A percentile compares a stretch with the other conserved stretches of the same genome.
phyloP scores from a whole-genome alignment of 2,329 filamentous ascomycete genomes.

The Beauveria sp. region DNA sequence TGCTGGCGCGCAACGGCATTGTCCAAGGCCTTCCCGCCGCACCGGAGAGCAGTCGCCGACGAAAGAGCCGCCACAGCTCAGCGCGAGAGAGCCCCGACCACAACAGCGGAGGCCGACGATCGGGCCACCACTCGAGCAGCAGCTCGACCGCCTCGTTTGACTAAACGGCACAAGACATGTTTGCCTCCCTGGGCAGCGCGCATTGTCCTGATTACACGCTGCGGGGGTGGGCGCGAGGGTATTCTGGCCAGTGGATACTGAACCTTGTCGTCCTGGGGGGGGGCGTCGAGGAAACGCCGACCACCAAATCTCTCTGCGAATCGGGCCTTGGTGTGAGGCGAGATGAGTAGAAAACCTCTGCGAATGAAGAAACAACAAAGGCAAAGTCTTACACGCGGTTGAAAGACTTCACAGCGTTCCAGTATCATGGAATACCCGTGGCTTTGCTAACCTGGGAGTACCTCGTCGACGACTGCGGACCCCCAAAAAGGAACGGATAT shows the following conservation, averaged over 20 bases:
- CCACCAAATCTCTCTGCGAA: neutral
- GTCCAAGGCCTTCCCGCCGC: conserved; percentile 57
- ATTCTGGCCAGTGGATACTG: neutral
- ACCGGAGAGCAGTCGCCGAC: conserved; percentile 40
- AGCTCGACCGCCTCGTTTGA: conserved; percentile 55
- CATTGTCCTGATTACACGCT: neutral
- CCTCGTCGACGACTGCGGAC: neutral
- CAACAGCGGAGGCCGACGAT: conserved; percentile 35
- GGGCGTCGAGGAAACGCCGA: neutral
- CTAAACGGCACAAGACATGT: conserved; percentile 23
- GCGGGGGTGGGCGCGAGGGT: neutral
- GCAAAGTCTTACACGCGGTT: conserved; percentile 24
- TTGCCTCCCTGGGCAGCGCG: neutral
- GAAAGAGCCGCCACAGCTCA: conserved; percentile 46
- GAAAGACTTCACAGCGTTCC: conserved; percentile 32
- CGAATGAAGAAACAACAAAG: neutral
- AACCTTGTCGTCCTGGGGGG: neutral
- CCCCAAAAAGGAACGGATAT: neutral
- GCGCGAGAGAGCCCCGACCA: conserved; percentile 37
- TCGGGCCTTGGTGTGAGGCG: neutral
- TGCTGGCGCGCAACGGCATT: conserved; percentile 65
- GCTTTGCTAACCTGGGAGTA: neutral
- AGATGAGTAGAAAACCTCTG: neutral
- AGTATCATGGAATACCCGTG: conserved; percentile 22
- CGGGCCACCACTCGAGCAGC: conserved; percentile 54